Base-by-base conservation (phyloP, 345 rosid genomes). In the Heritiera fomes region DNA sequence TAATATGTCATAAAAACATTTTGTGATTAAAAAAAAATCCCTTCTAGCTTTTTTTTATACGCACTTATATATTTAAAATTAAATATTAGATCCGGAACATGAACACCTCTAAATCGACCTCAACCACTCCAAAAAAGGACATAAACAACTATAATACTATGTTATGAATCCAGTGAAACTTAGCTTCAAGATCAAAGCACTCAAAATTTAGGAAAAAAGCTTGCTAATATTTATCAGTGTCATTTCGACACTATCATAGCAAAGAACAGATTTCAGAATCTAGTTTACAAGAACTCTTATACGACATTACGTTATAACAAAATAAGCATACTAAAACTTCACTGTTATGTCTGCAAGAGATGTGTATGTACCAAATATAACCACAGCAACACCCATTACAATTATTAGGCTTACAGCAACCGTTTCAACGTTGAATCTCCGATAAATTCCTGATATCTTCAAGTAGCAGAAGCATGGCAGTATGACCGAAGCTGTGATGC, bases 391-490 rank as follows among this genome's bases (percentile, higher is more conserved):
- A 17, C 89, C 89, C 62, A 83, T 65, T 5, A 85, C 1, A 28
- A 80, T 38, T 13, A 89, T 78, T 14, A 77, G 74, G 5, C 79
- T 20, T 17, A 90, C 79, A 41, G 40, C 60, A 76, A 85, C 55
- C 60, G 78, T 66, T 66, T 88, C 87, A 53, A 75, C n/a, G 11
- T 89, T 83, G 8, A 83, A 67, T 55, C 73, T 85, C 61, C 18
- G 11, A 63, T 88, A 83, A 20, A 41, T 77, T 8, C 88, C 85
- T 3, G 88, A 89, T 46, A 90, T 87, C 86, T 86, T 92, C 79
- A 86, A 65, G 83, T 86, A 91, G 69, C 92, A 89, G 40, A 82
- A 68, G 77, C 89, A 90, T 0, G 92, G 91, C 62, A 90, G 62
- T 59, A 89, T 58, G 12, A 90, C 73, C 4, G 91, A 88, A 11